A percentile compares a stretch with the other conserved stretches of the same genome.
These are phyloP conservation scores for Lizonia empirigonia DNA, from an alignment of 2,329 filamentous ascomycete species.

Conservation along the genomic window DNA sequence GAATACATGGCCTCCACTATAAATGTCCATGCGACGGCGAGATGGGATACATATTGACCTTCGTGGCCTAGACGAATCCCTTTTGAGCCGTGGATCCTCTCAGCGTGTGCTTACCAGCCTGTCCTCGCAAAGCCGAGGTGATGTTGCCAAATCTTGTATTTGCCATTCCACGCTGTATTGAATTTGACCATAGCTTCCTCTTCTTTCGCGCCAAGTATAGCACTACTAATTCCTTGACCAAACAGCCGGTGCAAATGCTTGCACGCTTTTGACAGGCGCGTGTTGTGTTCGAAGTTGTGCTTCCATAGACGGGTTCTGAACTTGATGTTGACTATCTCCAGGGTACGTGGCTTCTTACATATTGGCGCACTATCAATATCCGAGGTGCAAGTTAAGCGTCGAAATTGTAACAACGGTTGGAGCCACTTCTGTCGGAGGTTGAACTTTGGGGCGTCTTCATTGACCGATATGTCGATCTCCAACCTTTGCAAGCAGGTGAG, in stretches of 20 bases:
- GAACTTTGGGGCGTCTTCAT: slow-evolving; percentile 26
- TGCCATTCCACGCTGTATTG: slow-evolving; percentile 29
- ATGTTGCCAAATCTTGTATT: slow-evolving; percentile 22
- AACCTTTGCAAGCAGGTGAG: slow-evolving; percentile 31
- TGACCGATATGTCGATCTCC: slow-evolving; percentile 27
- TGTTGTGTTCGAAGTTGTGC: slow-evolving; percentile 10
- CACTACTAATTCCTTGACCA: slow-evolving; percentile 30
- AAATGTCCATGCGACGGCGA: too few relatives aligned
- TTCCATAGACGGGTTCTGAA: background rate
- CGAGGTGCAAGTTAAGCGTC: slow-evolving; percentile 15
- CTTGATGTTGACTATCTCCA: slow-evolving; percentile 23
- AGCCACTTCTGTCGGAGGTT: slow-evolving; percentile 34
- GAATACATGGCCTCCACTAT: too few relatives aligned
- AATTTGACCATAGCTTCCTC: slow-evolving; percentile 37
- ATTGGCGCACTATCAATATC: background rate
- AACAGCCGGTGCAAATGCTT: slow-evolving; percentile 36
- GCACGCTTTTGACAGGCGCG: slow-evolving; percentile 21
- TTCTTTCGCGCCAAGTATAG: slow-evolving; percentile 34
- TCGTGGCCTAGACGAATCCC: too few relatives aligned
- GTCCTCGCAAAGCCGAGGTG: slow-evolving; percentile 14
- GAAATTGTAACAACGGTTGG: slow-evolving; percentile 38
- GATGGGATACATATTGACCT: too few relatives aligned
- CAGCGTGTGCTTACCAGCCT: slow-evolving; percentile 12
- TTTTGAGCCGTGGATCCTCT: background rate
- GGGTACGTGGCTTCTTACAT: background rate